phyloP scores from a whole-genome alignment of 768 basidiomycete species.

The Hemileccinum rubropunctum region DNA sequence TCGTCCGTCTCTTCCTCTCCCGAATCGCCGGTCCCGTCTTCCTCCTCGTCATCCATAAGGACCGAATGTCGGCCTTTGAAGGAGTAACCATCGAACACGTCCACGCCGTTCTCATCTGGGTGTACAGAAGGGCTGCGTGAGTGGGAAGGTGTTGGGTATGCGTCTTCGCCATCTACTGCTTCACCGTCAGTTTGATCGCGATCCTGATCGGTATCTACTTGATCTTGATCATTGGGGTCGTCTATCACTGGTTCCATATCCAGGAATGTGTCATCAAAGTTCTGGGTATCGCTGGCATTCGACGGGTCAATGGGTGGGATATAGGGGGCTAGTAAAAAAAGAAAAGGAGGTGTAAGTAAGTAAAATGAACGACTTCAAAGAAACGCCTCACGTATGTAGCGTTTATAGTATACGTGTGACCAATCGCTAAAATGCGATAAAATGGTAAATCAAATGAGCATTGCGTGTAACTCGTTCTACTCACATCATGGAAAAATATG shows the following conservation, averaged over 20 bases:
- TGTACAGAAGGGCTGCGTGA: conserved; percentile 74
- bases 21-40: conserved; percentile 31
- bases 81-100: conserved; percentile 93
- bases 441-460: conserved; percentile 12
- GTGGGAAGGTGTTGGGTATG: conserved; percentile 75
- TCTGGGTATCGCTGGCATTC: conserved; percentile 94
- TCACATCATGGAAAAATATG: conserved; percentile 93
- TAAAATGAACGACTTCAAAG: conserved; percentile 4
- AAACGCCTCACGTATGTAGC: conserved; percentile 75
- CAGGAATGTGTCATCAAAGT: conserved; percentile 96
- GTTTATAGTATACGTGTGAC: conserved; percentile 92
- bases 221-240: conserved; percentile 60
- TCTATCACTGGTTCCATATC: conserved; percentile 93
- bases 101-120: conserved; percentile 46
- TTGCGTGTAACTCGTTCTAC: conserved; percentile 27
- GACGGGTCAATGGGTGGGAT: conserved; percentile 88
- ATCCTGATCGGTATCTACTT: conserved; percentile 68
- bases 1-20: conserved; percentile 35
- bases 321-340: conserved; percentile 66
- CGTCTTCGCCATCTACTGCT: conserved; percentile 71
- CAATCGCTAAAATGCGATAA: conserved; percentile 62
- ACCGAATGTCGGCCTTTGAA: conserved; percentile 87
- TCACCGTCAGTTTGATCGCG: conserved; percentile 67
- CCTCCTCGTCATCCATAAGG: conserved; percentile 68
- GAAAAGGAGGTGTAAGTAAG: conserved; percentile 13